Base-by-base conservation (phyloP, 2,329 filamentous ascomycete species). In the Claviceps paspali region DNA sequence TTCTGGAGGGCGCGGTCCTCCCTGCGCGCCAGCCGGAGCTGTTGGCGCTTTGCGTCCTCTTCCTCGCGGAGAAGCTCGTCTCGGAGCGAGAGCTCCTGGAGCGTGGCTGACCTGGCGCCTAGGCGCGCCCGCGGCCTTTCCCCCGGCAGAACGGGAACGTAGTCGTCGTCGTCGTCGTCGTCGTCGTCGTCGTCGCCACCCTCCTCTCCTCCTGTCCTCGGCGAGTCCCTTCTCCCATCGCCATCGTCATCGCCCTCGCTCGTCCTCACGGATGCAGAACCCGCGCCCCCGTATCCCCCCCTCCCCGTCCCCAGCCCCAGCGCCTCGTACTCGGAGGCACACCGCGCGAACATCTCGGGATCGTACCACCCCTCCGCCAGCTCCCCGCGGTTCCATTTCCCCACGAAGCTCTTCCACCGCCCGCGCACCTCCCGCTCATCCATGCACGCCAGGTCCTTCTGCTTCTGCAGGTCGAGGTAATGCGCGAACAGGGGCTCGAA, bases 311-410 rank as follows among this genome's bases (percentile, higher is more conserved):
- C 7, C 2, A 1, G 5, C 11, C 24, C 32, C 22, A 34, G 41
- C 36, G 31, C 41, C 10, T 43, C 36, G 1, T 41, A 42, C 44
- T 49, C 55, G 8, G 56, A 53, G 22, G 54, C 45, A 7, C 61
- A 56, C 18, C 55, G 52, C 26, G 49, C 47, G 43, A 83, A 74
- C 45, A 76, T 82, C 40, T 71, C 71, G 6, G 86, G 82, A 52
- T 92, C 84, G 59, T 96, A 98, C 88, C 88, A 98, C 33, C 84
- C 84, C 56, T 88, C 80, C 4, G 82, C 80, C 44, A 96, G 65
- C 60, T 88, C 83, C 52, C 78, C 80, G 49, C 76, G 73, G 62
- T 98, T 98, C 88, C 91, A 98, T 65, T 86, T 88, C 4, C 72
- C 68, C 10, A 88, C 56, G 50, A 96, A 98, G 54, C 85, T 88